Evolutionary conservation across 2,329 filamentous ascomycete species (phyloP), one percentile per base, ranked within the genome.

Genomic region (Xylariaceae sp.): DNA sequence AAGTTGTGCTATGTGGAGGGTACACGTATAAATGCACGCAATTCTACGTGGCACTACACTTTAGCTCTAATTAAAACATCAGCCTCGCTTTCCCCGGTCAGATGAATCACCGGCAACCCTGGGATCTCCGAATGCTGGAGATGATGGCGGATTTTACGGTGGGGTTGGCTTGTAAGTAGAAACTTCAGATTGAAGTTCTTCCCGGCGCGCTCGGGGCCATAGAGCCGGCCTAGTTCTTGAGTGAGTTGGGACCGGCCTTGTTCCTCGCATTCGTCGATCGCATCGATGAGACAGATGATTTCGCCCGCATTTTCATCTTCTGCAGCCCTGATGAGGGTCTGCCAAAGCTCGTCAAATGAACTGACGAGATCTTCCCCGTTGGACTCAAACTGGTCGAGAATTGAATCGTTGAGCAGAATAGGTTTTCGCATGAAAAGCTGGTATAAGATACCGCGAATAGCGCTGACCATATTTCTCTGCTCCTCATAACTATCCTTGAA

Each of bases 401-500:
- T 55, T 1, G 51, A 16, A 10, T 61, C 49, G 0, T 65, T 61
- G 15, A 70, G 54, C 0, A 71, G 54, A 32, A 12, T 22, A 1
- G 53, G 54, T 13, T 57, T 61, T 36, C 65, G 56, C 0, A 9
- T 37, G 46, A 76, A 70, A 1, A 76, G 53, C 30, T 76, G 73
- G n/a, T 67, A 69, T 4, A 76, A 40, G 21, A 55, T 44, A 29
- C 53, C 48, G 34, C 43, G 36, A 32, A 55, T 30, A 21, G 53
- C 53, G 18, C 30, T 22, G 43, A 32, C n/a, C 22, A 47, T 15
- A 15, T 5, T 21, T 21, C 18, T 55, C 16, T 55, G 71, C 18
- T 72, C 67, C 4, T 67, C 61, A 22, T 67, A 68, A 45, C 67
- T 65, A n/a, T 74, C 72, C 30, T 74, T 74, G 64, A 76, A 76